These are phyloP conservation scores for Chlorencoelia australis DNA, from an alignment of 2,329 filamentous ascomycete genomes.

Conservation along the genomic window DNA sequence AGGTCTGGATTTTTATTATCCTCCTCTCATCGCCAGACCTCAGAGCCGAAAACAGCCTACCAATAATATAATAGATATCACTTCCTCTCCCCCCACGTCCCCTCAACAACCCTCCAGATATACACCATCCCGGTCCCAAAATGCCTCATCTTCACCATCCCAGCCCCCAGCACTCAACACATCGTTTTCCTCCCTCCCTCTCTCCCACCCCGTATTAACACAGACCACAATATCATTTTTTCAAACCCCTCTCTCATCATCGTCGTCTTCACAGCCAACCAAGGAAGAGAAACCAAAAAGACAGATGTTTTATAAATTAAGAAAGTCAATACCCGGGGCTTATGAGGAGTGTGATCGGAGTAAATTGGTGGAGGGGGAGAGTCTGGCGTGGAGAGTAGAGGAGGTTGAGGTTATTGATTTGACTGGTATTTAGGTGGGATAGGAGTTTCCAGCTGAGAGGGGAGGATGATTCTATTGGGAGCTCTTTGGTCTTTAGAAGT, in stretches of 20 bases:
- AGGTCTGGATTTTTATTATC: no score
- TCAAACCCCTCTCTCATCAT: neutral
- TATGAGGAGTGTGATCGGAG: constrained; percentile 2
- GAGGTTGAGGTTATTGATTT: constrained; percentile 8
- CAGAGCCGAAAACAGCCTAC: neutral
- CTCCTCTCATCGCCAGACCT: neutral
- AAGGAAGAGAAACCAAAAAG: neutral
- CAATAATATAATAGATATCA: constrained; percentile 3
- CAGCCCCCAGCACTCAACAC: neutral
- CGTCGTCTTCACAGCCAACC: neutral
- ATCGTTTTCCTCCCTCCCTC: neutral
- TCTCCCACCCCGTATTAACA: neutral
- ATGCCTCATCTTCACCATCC: neutral
- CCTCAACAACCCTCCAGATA: neutral
- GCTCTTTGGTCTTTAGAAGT: no score
- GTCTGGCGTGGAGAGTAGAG: constrained; percentile 4
- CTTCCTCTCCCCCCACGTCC: neutral
- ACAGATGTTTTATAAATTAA: constrained; percentile 3
- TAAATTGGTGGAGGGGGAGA: constrained; percentile 6
- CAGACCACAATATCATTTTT: neutral
- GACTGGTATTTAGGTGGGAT: neutral
- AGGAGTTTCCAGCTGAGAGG: neutral
- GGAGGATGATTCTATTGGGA: no score
- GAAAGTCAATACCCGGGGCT: constrained; percentile 4
- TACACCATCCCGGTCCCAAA: neutral